Base-by-base conservation (phyloP, 306 rosid species). In the Canavalia gladiata region DNA sequence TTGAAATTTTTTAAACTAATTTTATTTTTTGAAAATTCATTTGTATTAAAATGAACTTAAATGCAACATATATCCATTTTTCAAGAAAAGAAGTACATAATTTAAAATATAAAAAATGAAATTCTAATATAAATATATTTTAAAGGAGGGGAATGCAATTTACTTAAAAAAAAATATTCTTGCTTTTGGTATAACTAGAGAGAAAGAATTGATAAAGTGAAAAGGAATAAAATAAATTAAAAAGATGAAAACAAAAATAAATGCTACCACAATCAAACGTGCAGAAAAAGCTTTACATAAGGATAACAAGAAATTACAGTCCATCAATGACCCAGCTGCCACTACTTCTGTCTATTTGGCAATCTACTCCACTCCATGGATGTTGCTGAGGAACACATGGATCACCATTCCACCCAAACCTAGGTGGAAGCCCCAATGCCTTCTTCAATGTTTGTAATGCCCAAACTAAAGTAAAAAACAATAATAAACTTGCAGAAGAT, bases 331-430 rank as follows among this genome's bases (percentile, higher is more conserved):
- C 89, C 97, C 93, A 93, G 86, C 85, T 91, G 75, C 80, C 55
- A 67, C 80, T 83, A 41, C 56, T 83, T 78, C 29, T 86, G 82
- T 93, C 87, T 31, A 75, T 83, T 68, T 83, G 97, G 84, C 97
- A 91, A 71, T 87, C 90, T 57, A 89, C 93, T 81, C 97, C 97
- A 59, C 83, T 89, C 97, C 97, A 93, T 25, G 97, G 97, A 82
- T 91, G 97, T 65, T 93, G 89, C 73, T 90, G 93, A 72, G 97
- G 97, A 82, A 89, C 94, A 42, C 97, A 93, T 1, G 97, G 97
- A 91, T 93, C 97, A 39, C 97, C 97, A 68, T 93, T 91, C 97
- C 97, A 93, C 31, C 97, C 97, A 41, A 91, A 77, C 60, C 97
- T 90, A 60, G 83, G 81, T 18, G 97, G 97, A 75, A 93, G 97